phyloP scores from a whole-genome alignment of 1,284 basidiomycete genomes.

The Ceratobasidium sp. region DNA sequence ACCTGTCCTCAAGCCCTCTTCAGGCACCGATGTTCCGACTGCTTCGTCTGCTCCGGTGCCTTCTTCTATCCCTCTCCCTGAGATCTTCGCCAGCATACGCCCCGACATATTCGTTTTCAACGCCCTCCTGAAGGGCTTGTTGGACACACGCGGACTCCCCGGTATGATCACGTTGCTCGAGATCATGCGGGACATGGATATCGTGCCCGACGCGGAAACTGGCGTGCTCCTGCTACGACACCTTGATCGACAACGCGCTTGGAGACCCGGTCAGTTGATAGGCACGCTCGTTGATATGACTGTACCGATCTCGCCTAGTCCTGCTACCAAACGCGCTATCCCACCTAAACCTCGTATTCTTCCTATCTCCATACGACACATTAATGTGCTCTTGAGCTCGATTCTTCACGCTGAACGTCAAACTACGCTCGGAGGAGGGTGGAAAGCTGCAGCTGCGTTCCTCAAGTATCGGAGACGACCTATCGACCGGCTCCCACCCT shows the following conservation, averaged over 20 bases:
- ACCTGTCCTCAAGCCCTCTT: background rate
- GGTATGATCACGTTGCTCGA: conserved; percentile 30
- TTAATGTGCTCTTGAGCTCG: conserved; percentile 31
- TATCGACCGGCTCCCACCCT: conserved; percentile 1
- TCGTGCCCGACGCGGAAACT: conserved; percentile 24
- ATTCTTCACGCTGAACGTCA: conserved; percentile 28
- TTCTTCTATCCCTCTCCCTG: conserved; percentile 12
- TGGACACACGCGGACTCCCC: conserved; percentile 26
- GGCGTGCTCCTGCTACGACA: conserved; percentile 24
- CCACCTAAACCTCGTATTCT: conserved; percentile 14
- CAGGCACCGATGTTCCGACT: background rate
- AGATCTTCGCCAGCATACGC: conserved; percentile 17
- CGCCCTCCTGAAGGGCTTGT: conserved; percentile 23
- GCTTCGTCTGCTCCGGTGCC: background rate
- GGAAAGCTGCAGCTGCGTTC: conserved; percentile 40
- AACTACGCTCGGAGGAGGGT: conserved; percentile 18
- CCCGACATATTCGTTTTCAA: conserved; percentile 40
- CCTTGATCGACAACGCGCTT: conserved; percentile 36
- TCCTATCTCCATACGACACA: conserved; percentile 37
- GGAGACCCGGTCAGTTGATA: conserved; percentile 30
- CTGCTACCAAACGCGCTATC: conserved; percentile 18
- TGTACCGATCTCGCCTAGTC: conserved; percentile 9
- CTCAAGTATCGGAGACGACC: conserved; percentile 36
- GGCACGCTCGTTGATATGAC: conserved; percentile 41
- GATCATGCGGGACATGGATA: conserved; percentile 24